phyloP scores from a whole-genome alignment of 202 grass and related monocot genomes.

The Digitaria exilis region DNA sequence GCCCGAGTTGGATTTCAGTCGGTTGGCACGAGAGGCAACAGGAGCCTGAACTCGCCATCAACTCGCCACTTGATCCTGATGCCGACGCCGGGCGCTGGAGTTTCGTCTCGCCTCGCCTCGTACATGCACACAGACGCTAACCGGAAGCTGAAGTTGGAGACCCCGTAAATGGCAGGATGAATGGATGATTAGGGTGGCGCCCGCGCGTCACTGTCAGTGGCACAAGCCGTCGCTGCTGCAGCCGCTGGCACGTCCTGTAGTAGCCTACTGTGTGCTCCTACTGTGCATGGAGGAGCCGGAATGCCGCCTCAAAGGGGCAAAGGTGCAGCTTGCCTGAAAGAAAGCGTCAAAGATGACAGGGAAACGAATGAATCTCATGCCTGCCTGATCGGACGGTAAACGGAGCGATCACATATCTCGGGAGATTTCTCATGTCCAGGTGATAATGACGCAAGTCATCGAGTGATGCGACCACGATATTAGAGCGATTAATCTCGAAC shows the following conservation, averaged over 20 bases:
- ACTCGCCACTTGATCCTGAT: background rate
- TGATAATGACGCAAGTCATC: background rate
- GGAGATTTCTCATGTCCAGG: background rate
- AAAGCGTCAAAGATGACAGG: background rate
- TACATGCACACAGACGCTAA: background rate
- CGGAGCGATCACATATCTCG: background rate
- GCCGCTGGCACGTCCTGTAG: too few species aligned
- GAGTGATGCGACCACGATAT: background rate
- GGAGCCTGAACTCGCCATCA: background rate
- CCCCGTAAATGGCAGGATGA: background rate
- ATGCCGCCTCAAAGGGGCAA: background rate
- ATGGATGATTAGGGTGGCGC: constrained; percentile 19
- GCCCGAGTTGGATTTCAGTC: background rate
- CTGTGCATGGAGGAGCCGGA: background rate
- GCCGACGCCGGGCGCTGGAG: too few species aligned
- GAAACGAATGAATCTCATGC: background rate
- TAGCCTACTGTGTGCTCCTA: background rate
- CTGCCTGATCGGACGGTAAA: background rate
- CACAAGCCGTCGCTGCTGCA: background rate
- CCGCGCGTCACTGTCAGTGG: background rate
- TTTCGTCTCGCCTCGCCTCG: too few species aligned
- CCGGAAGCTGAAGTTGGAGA: background rate
- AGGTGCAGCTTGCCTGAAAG: background rate
- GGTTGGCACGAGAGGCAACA: background rate
- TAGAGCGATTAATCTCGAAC: background rate